Percentiles rank a stretch among this genome's conserved stretches.
Conservation (phyloP, 192 early-diverging fungal genomes). For the Coemansia aciculifera region DNA sequence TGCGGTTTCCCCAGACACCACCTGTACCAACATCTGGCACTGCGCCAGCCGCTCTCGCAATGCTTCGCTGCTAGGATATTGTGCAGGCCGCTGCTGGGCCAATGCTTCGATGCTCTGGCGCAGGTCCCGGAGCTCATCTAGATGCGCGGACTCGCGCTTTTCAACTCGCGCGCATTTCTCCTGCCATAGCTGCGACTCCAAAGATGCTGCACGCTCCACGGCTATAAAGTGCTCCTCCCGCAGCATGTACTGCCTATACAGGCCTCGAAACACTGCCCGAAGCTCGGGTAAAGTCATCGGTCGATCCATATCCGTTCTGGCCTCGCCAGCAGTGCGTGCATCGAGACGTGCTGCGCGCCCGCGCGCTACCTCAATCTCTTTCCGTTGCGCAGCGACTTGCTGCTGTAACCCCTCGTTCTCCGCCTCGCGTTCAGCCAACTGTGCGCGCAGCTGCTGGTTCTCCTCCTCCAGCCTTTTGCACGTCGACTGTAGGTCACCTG, state of each 20-base stretch:
- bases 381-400: neutral
- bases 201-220: neutral
- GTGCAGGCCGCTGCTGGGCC: neutral
- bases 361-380: slow-evolving; percentile 14
- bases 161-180: slow-evolving; percentile 12
- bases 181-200: slow-evolving; percentile 18
- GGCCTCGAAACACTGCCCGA: neutral
- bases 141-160: neutral
- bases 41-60: slow-evolving; percentile 1
- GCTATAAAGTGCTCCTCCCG: slow-evolving; percentile 21
- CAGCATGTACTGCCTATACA: slow-evolving; percentile 17
- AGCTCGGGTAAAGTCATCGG: neutral
- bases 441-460: slow-evolving; percentile 6
- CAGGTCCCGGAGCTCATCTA: neutral
- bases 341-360: slow-evolving; percentile 18
- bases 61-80: neutral
- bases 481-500: neutral
- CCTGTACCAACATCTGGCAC: neutral
- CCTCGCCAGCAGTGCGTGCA: neutral
- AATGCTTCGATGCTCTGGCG: neutral
- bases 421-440: slow-evolving; percentile 8
- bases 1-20: neutral
- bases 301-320: neutral
- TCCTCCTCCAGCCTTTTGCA: neutral
- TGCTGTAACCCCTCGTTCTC: neutral